phyloP scores from a whole-genome alignment of 2,329 filamentous ascomycete species.

The Alternaria postmessia region DNA sequence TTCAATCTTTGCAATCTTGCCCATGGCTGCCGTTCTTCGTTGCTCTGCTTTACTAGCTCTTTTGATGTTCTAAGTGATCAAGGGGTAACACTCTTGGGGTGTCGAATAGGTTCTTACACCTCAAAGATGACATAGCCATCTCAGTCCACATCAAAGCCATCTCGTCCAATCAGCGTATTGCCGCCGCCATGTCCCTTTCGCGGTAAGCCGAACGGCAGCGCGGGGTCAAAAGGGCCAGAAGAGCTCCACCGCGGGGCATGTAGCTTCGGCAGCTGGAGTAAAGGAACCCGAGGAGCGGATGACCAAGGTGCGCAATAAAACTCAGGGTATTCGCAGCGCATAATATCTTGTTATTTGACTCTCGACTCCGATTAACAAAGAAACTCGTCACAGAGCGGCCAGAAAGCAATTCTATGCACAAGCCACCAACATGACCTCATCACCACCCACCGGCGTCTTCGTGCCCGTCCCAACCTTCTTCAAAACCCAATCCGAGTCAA shows the following conservation, averaged over 20 bases:
- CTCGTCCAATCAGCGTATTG: neutral
- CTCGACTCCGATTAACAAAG: neutral
- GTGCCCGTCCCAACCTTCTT: slow-evolving; percentile 69
- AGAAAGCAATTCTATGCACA: slow-evolving; percentile 8
- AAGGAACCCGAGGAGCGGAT: slow-evolving; percentile 32
- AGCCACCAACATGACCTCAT: slow-evolving; percentile 34
- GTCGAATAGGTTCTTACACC: neutral
- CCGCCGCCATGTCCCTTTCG: slow-evolving; percentile 6
- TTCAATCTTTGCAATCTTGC: slow-evolving; percentile 71
- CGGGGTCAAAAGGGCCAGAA: slow-evolving; percentile 36
- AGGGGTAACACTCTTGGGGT: neutral
- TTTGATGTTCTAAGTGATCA: neutral
- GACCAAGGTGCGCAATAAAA: slow-evolving; percentile 18
- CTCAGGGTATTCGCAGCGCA: neutral
- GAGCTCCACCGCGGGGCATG: slow-evolving; percentile 22
- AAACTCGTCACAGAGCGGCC: neutral
- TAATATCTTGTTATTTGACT: neutral
- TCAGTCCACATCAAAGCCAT: neutral
- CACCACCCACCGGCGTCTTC: slow-evolving; percentile 50
- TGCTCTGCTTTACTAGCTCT: neutral
- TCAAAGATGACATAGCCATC: neutral
- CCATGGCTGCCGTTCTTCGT: slow-evolving; percentile 58
- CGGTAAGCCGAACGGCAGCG: slow-evolving; percentile 35
- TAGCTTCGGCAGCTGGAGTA: slow-evolving; percentile 40
- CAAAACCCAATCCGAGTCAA: slow-evolving; percentile 57